phyloP scores from a whole-genome alignment of 2,329 filamentous ascomycete genomes.

The Ascochyta rabiei region DNA sequence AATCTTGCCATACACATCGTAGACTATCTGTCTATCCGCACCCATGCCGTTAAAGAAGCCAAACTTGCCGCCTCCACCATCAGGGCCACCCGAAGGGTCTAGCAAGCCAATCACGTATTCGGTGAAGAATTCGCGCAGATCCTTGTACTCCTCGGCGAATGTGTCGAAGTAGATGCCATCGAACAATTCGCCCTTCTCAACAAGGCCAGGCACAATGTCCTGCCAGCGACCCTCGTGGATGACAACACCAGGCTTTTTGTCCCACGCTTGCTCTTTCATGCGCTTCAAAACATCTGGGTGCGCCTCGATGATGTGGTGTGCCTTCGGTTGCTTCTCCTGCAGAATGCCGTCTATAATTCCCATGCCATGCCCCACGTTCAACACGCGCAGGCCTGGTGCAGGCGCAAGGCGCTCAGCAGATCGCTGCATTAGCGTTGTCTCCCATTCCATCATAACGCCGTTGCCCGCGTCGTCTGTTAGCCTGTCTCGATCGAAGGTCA shows the following conservation, averaged over 20 bases:
- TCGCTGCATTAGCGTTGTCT: conserved; percentile 56
- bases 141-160: conserved; percentile 90
- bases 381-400: conserved; percentile 49
- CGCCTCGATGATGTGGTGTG: conserved; percentile 60
- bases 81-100: conserved; percentile 56
- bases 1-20: conserved; percentile 91
- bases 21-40: conserved; percentile 89
- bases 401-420: conserved; percentile 53
- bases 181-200: conserved; percentile 51
- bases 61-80: conserved; percentile 58
- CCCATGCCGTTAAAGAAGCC: conserved; percentile 79
- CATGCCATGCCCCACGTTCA: conserved; percentile 60
- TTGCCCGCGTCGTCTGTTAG: conserved; percentile 57
- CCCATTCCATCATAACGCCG: conserved; percentile 62
- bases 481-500: conserved; percentile 56
- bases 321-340: conserved; percentile 50
- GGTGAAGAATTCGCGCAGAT: conserved; percentile 84
- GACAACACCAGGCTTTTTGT: conserved; percentile 55
- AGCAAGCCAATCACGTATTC: conserved; percentile 84
- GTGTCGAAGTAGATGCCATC: conserved; percentile 89
- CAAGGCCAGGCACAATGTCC: conserved; percentile 54
- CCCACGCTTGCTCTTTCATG: conserved; percentile 56
- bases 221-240: conserved; percentile 59
- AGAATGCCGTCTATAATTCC: conserved; percentile 58
- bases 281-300: conserved; percentile 55